Percentiles rank a stretch among this genome's conserved stretches.
These are phyloP conservation scores for Grosmannia huntii DNA, from an alignment of 2,329 filamentous ascomycete species.

Conservation along the genomic window DNA sequence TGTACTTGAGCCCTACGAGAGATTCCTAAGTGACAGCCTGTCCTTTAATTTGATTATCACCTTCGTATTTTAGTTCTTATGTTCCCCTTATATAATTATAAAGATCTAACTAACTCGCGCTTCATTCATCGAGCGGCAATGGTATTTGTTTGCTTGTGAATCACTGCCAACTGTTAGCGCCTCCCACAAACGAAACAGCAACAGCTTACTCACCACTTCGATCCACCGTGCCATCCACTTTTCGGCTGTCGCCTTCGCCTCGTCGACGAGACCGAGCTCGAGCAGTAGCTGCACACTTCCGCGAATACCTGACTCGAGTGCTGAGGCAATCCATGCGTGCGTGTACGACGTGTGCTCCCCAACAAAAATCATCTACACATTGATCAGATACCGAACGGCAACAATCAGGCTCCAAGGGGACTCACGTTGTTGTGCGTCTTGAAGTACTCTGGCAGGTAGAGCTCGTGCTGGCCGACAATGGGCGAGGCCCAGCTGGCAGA, in stretches of 20 bases:
- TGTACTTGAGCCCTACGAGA: no score
- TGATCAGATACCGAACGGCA: neutral
- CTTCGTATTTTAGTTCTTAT: no score
- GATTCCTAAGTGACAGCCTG: no score
- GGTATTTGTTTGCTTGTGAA: neutral
- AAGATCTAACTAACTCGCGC: no score
- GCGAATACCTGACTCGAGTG: conserved; percentile 53
- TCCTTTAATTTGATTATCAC: no score
- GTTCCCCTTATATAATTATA: no score
- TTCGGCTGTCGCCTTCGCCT: conserved; percentile 50
- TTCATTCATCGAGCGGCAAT: neutral
- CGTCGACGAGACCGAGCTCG: conserved; percentile 53
- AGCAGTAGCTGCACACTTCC: conserved; percentile 52
- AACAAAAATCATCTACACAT: conserved; percentile 46
- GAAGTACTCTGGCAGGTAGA: conserved; percentile 62
- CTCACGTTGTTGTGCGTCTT: conserved; percentile 48
- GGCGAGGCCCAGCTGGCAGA: conserved; percentile 51
- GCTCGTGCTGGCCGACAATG: conserved; percentile 49
- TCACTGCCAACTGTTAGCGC: neutral
- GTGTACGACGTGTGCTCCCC: conserved; percentile 60
- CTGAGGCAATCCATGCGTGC: conserved; percentile 57
- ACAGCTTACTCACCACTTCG: conserved; percentile 21
- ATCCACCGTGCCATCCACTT: conserved; percentile 62
- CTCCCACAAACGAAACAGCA: neutral
- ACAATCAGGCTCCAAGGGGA: neutral